A percentile compares a stretch with the other conserved stretches of the same genome.
These are phyloP conservation scores for Cadophora sp. DNA, from an alignment of 2,329 filamentous ascomycete genomes.

Conservation along the genomic window DNA sequence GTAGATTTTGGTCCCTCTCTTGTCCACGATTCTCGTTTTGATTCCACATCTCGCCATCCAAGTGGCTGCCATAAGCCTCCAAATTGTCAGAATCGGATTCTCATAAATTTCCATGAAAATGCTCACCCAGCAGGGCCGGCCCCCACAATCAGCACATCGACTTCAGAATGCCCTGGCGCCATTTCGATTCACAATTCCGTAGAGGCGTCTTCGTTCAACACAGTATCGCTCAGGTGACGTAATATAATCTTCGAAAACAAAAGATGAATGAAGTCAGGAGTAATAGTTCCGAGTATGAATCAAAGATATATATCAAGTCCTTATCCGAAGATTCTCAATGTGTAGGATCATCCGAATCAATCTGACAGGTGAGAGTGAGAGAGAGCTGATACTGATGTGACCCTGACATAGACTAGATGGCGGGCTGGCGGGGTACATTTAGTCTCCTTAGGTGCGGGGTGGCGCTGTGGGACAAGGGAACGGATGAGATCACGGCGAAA, in stretches of 20 bases:
- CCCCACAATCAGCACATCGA: constrained; percentile 56
- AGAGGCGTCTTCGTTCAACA: no score
- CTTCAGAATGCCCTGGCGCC: constrained; percentile 39
- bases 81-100: neutral
- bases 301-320: no score
- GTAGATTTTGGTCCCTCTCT: constrained; percentile 46
- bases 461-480: neutral
- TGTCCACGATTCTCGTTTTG: constrained; percentile 56
- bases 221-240: no score
- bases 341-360: no score
- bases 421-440: neutral
- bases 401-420: no score
- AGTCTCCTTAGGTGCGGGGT: constrained; percentile 10
- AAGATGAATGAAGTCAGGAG: no score
- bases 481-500: neutral
- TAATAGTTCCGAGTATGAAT: no score
- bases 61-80: constrained; percentile 54
- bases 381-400: no score
- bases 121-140: constrained; percentile 53
- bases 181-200: neutral
- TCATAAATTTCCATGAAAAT: neutral
- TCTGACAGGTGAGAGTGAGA: no score
- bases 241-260: no score
- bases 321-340: no score
- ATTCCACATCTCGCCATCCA: constrained; percentile 57